Evolutionary conservation across 78 protist species (phyloP).

Genomic region (Dictyostelium purpureum): DNA sequence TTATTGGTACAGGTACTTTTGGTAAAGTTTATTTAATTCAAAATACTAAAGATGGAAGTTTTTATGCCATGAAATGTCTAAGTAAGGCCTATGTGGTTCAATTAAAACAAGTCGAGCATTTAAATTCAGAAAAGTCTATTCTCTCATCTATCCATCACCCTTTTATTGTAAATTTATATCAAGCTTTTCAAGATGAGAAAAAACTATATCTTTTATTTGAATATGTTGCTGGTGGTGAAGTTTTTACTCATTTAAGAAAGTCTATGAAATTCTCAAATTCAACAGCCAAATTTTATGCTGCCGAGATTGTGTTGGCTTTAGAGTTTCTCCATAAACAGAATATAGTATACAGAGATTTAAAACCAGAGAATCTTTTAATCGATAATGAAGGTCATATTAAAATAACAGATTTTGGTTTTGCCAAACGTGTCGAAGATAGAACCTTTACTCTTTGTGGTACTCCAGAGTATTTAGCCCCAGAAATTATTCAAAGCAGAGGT

Average conservation of each 20-base stretch:
- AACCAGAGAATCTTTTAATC: constrained; percentile 95
- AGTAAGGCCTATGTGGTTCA: constrained; percentile 87
- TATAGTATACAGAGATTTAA: constrained; percentile 94
- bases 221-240: constrained; percentile 89
- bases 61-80: constrained; percentile 89
- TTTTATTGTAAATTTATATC: constrained; percentile 90
- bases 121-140: constrained; percentile 87
- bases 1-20: constrained; percentile 93
- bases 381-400: constrained; percentile 81
- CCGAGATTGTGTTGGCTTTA: constrained; percentile 86
- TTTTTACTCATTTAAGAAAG: constrained; percentile 66
- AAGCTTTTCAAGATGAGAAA: constrained; percentile 88
- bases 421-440: constrained; percentile 89
- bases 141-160: constrained; percentile 87
- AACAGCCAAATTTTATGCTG: constrained; percentile 88
- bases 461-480: constrained; percentile 96
- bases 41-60: constrained; percentile 7
- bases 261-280: constrained; percentile 40
- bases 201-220: constrained; percentile 91
- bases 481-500: constrained; percentile 91
- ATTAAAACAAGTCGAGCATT: constrained; percentile 80
- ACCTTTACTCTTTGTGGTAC: constrained; percentile 97
- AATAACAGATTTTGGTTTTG: constrained; percentile 94
- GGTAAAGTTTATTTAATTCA: constrained; percentile 87
- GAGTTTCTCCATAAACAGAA: constrained; percentile 86